A percentile compares a stretch with the other conserved stretches of the same genome.
These are phyloP conservation scores for Theileria orientalis DNA, from an alignment of 169 alveolate species.

Conservation along the genomic window DNA sequence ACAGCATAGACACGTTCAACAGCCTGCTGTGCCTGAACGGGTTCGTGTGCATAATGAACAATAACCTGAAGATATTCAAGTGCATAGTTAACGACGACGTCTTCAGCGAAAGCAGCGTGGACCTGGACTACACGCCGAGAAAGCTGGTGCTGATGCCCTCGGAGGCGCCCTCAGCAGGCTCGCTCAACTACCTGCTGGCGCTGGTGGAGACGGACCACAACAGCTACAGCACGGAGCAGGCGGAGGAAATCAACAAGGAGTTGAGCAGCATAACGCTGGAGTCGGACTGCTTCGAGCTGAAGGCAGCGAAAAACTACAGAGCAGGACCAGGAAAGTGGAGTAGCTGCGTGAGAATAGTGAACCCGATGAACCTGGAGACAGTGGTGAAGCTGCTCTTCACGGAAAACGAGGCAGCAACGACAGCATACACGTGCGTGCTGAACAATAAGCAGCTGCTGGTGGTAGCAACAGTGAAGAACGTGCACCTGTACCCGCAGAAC, in stretches of 20 bases:
- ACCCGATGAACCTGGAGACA: slow-evolving; percentile 79
- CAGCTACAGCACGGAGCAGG: slow-evolving; percentile 80
- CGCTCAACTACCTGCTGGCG: slow-evolving; percentile 77
- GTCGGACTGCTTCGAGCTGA: slow-evolving; percentile 63
- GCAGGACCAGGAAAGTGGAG: slow-evolving; percentile 95
- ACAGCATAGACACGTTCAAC: slow-evolving; percentile 83
- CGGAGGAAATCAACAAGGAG: slow-evolving; percentile 73
- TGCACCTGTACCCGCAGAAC: slow-evolving; percentile 47
- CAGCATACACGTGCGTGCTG: slow-evolving; percentile 84
- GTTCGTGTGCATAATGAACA: slow-evolving; percentile 88
- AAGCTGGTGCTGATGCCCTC: slow-evolving; percentile 84
- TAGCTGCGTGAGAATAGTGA: slow-evolving; percentile 86
- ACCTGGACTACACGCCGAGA: slow-evolving; percentile 91
- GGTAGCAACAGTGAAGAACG: slow-evolving; percentile 88
- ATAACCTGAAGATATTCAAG: slow-evolving; percentile 81
- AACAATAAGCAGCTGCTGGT: slow-evolving; percentile 85
- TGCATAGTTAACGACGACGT: slow-evolving; percentile 84
- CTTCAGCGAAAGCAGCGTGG: slow-evolving; percentile 84
- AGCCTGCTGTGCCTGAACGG: slow-evolving; percentile 86
- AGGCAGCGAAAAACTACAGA: slow-evolving; percentile 83
- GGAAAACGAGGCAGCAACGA: slow-evolving; percentile 92
- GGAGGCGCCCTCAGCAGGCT: slow-evolving; percentile 63
- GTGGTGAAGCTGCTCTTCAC: slow-evolving; percentile 86
- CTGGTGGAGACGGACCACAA: slow-evolving; percentile 88
- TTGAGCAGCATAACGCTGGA: slow-evolving; percentile 63